phyloP scores from a whole-genome alignment of 345 rosid genomes.

The Brassica cretica region DNA sequence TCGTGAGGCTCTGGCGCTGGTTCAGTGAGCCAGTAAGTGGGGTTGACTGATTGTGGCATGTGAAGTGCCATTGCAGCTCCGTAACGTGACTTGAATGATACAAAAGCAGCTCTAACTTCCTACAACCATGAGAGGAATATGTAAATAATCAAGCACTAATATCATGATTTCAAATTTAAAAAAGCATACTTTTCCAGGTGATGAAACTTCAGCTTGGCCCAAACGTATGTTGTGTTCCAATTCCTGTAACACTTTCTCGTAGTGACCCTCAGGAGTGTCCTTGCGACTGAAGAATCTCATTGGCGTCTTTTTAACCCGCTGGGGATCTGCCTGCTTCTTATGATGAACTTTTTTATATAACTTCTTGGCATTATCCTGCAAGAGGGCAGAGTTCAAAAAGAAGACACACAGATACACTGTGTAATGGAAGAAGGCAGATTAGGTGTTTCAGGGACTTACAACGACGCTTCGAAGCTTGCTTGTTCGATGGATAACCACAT shows the following conservation, averaged over 20 bases:
- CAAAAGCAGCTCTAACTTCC: constrained; percentile 96
- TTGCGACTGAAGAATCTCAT: constrained; percentile 51
- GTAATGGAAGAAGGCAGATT: background rate
- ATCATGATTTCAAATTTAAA: background rate
- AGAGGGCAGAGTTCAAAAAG: constrained; percentile 19
- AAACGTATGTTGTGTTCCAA: constrained; percentile 67
- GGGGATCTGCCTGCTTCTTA: constrained; percentile 50
- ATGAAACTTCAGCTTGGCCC: constrained; percentile 65
- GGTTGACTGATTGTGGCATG: constrained; percentile 77
- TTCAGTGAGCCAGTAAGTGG: constrained; percentile 83
- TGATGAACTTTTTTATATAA: constrained; percentile 50
- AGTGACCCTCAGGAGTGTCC: constrained; percentile 65
- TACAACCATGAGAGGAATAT: constrained; percentile 37
- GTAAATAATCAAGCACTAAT: background rate
- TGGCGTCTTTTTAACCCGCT: constrained; percentile 42
- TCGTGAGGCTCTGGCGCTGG: constrained; percentile 89
- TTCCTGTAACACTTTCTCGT: constrained; percentile 64
- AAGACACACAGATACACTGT: constrained; percentile 9
- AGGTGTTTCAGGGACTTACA: constrained; percentile 48
- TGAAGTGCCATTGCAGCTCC: constrained; percentile 79
- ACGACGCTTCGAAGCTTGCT: constrained; percentile 65
- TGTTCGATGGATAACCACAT: constrained; percentile 72
- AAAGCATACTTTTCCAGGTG: constrained; percentile 57
- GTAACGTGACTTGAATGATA: constrained; percentile 86
- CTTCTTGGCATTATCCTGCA: constrained; percentile 59